A percentile compares a stretch with the other conserved stretches of the same genome.
Conservation (phyloP, 257 asterid species). For the Solanum clarkiae region DNA sequence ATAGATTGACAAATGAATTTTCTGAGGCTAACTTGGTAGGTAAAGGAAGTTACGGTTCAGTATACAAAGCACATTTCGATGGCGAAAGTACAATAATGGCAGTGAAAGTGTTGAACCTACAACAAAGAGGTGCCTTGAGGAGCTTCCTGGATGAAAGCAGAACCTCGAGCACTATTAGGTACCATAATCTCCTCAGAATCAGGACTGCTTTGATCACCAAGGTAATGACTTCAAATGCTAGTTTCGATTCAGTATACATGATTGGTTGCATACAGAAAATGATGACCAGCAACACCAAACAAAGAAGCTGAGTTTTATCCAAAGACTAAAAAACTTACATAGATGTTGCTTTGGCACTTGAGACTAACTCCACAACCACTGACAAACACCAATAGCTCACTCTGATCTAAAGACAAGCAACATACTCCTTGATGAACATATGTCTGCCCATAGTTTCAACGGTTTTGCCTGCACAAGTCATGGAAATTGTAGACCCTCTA, state of each 20-base stretch:
- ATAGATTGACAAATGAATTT: slow-evolving; percentile 18
- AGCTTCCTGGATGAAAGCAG: slow-evolving; percentile 26
- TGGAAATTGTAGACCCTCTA: slow-evolving; percentile 7
- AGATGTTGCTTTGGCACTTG: slow-evolving; percentile 27
- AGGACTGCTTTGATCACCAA: slow-evolving; percentile 12
- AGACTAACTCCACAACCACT: slow-evolving; percentile 25
- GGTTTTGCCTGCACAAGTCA: slow-evolving; percentile 9
- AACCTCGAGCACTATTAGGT: slow-evolving; percentile 16
- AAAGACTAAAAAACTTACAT: slow-evolving; percentile 11
- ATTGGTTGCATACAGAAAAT: slow-evolving; percentile 12
- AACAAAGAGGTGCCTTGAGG: slow-evolving; percentile 14
- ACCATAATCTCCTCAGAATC: slow-evolving; percentile 21
- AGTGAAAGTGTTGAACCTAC: slow-evolving; percentile 18
- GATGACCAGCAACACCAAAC: neutral
- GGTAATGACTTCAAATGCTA: slow-evolving; percentile 30
- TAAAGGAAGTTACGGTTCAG: slow-evolving; percentile 27
- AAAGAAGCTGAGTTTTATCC: neutral
- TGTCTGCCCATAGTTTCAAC: slow-evolving; percentile 11
- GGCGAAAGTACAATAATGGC: slow-evolving; percentile 6
- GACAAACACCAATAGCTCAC: slow-evolving; percentile 17
- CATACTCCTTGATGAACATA: slow-evolving; percentile 21
- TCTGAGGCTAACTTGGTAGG: slow-evolving; percentile 17
- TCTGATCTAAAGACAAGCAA: slow-evolving; percentile 36
- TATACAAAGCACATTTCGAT: slow-evolving; percentile 11
- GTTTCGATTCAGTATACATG: neutral